Base-by-base conservation (phyloP, 75 land plant species). In the Pinus taeda region DNA sequence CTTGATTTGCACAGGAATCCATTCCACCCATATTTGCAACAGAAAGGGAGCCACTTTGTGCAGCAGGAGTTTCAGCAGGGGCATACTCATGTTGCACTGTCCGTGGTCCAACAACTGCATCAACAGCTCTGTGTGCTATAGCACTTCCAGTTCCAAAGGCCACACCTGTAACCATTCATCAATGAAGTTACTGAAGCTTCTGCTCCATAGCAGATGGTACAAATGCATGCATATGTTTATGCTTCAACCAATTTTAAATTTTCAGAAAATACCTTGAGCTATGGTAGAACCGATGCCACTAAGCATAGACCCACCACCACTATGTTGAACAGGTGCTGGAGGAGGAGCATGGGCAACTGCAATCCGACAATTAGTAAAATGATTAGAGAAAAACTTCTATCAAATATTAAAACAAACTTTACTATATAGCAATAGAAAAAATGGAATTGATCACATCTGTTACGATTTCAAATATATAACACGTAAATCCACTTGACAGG, bases 141-240 rank as follows among this genome's bases (percentile, higher is more conserved):
- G 97, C 92, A 83, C 97, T 96, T 64, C 98, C 98, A 45, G 90
- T 87, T n/a, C 98, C 98, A 83, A 96, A 96, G 49, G 98, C 97
- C 96, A 96, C 79, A 0, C 96, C 96, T 93, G 77, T 13, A 18
- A 18, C 60, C 45, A 57, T 57, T 57, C 75, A 74, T 39, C 53
- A 57, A 57, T 36, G 18, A 45, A 45, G 20, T 24, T 17, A 39
- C 62, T 22, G 55, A 8, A 64, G 3, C 14, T 57, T 24, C n/a
- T 60, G 73, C 45, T 29, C 14, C 73, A 60, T 57, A 49, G 57
- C 13, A 26, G 67, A 15, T 6, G 75, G 5, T 24, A 24, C 11
- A 74, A 53, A 20, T 6, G 14, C 42, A 71, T 9, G 9, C 9
- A 15, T 57, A 53, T 37, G 20, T 1, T 64, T 39, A 49, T 26